Percentiles rank a stretch among this genome's conserved stretches.
phyloP scores from a whole-genome alignment of 1,284 basidiomycete genomes.

The Agaricales sp. region DNA sequence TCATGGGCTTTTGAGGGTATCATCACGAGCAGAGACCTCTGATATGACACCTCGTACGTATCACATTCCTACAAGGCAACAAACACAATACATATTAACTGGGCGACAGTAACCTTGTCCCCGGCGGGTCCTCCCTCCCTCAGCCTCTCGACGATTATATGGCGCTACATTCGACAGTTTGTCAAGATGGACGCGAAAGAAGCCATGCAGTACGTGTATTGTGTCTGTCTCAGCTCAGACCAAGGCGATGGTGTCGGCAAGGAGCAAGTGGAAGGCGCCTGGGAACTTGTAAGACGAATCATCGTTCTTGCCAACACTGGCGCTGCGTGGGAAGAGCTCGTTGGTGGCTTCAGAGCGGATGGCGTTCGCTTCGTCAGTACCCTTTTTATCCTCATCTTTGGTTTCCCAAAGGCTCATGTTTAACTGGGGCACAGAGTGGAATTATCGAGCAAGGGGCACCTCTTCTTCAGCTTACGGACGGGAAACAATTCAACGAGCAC shows the following conservation, averaged over 20 bases:
- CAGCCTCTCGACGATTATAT: constrained; percentile 80
- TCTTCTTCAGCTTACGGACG: constrained; percentile 67
- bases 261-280: constrained; percentile 78
- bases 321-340: constrained; percentile 79
- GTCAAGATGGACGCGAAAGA: constrained; percentile 87
- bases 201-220: constrained; percentile 93
- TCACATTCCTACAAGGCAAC: constrained; percentile 19
- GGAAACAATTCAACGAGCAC: constrained; percentile 68
- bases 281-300: constrained; percentile 83
- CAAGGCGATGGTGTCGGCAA: constrained; percentile 61
- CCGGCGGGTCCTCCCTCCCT: constrained; percentile 58
- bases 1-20: constrained; percentile 85
- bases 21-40: constrained; percentile 68
- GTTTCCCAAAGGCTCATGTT: not conserved
- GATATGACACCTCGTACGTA: constrained; percentile 74
- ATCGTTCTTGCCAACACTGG: constrained; percentile 83
- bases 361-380: constrained; percentile 76
- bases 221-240: constrained; percentile 76
- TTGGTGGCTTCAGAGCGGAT: constrained; percentile 85
- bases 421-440: constrained; percentile 47
- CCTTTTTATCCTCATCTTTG: not conserved
- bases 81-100: no score
- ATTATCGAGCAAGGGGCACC: constrained; percentile 77
- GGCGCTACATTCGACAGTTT: constrained; percentile 90
- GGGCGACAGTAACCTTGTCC: constrained; percentile 49